Evolutionary conservation across 192 early-diverging fungal genomes (phyloP).

Genomic region (Paraglomus brasilianum): DNA sequence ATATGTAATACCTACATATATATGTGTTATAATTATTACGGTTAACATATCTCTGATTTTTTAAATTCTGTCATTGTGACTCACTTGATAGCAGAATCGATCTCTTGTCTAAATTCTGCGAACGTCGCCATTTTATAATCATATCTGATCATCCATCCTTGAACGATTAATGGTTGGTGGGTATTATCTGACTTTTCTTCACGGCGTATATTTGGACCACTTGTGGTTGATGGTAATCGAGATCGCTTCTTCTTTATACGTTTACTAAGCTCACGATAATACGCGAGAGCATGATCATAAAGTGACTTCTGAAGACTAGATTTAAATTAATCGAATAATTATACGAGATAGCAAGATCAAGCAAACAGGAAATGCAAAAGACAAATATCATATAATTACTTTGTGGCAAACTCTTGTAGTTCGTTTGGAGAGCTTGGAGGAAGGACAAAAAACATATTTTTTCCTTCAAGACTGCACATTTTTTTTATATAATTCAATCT

Average conservation of each 20-base stretch:
- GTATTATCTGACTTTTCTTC: too few species aligned
- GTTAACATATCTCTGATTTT: too few species aligned
- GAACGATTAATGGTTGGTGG: conserved; percentile 46
- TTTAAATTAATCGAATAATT: not conserved
- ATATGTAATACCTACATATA: conserved; percentile 60
- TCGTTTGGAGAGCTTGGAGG: conserved; percentile 49
- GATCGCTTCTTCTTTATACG: conserved; percentile 68
- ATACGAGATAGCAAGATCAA: not conserved
- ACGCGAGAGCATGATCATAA: conserved; percentile 65
- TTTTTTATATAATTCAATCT: conserved; percentile 66
- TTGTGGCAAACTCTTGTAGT: conserved; percentile 60
- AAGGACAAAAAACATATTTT: conserved; percentile 67
- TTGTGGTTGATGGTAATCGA: conserved; percentile 50
- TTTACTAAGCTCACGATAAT: conserved; percentile 78
- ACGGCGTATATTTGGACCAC: too few species aligned
- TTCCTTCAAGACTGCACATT: conserved; percentile 64
- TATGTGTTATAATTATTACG: not conserved
- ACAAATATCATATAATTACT: conserved; percentile 47
- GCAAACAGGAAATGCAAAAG: not conserved
- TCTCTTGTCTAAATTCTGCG: conserved; percentile 64
- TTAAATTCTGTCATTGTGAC: too few species aligned
- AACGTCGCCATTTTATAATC: conserved; percentile 74
- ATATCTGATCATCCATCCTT: conserved; percentile 79
- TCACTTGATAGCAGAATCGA: conserved; percentile 52
- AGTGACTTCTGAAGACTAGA: conserved; percentile 63